Conservation (phyloP, 2,329 filamentous ascomycete genomes). For the Pyrenochaeta sp. region DNA sequence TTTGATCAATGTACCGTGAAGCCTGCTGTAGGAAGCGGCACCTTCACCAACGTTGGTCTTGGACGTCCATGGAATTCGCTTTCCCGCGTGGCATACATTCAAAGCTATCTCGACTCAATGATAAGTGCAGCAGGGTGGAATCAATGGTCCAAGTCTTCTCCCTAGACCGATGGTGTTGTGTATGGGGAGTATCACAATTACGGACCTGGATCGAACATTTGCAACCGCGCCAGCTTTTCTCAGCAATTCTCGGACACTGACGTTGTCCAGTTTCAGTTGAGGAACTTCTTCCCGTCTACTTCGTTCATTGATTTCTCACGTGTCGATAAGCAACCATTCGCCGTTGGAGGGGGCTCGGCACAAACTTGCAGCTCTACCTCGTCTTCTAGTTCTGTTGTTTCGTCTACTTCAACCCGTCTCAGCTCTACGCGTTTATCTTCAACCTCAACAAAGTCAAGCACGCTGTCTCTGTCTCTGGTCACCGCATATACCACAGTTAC, state of each 20-base stretch:
- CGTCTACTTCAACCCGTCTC: neutral
- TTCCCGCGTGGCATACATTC: slow-evolving; percentile 25
- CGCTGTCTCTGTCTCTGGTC: slow-evolving; percentile 10
- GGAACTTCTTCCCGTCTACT: slow-evolving; percentile 50
- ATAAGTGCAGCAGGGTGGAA: slow-evolving; percentile 29
- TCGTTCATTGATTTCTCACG: slow-evolving; percentile 54
- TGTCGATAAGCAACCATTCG: slow-evolving; percentile 49
- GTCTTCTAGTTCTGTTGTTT: slow-evolving; percentile 11
- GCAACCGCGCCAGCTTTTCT: slow-evolving; percentile 46
- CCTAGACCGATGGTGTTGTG: slow-evolving; percentile 23
- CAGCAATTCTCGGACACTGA: slow-evolving; percentile 46
- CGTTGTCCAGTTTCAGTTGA: slow-evolving; percentile 50
- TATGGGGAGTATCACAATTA: slow-evolving; percentile 48
- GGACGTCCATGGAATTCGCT: slow-evolving; percentile 31
- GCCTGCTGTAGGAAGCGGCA: slow-evolving; percentile 33
- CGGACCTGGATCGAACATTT: slow-evolving; percentile 43
- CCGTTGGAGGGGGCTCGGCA: slow-evolving; percentile 38
- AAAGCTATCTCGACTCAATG: slow-evolving; percentile 27
- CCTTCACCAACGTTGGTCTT: slow-evolving; percentile 40
- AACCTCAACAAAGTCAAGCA: neutral
- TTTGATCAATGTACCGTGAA: slow-evolving; percentile 48
- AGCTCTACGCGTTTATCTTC: slow-evolving; percentile 6
- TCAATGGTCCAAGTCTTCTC: slow-evolving; percentile 25
- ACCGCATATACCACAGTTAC: slow-evolving; percentile 27
- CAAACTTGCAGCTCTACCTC: slow-evolving; percentile 30